These are phyloP conservation scores for Oidium heveae DNA, from an alignment of 2,329 filamentous ascomycete species.

Conservation along the genomic window DNA sequence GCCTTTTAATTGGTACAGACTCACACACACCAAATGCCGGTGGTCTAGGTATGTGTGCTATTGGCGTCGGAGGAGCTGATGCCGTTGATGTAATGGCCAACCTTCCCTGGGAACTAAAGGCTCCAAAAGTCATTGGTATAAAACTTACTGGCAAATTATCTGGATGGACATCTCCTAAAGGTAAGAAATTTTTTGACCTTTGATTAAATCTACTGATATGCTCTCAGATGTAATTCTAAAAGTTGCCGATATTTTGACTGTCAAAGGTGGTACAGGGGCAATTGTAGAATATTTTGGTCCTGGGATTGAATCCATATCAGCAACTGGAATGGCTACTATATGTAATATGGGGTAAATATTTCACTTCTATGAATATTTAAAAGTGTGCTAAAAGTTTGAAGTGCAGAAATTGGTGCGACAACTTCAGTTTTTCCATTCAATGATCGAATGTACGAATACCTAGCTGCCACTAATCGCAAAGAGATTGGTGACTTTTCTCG, in stretches of 20 bases:
- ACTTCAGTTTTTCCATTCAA: slow-evolving; percentile 96
- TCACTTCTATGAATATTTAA: slow-evolving; percentile 21
- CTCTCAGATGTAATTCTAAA: slow-evolving; percentile 73
- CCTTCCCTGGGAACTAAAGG: slow-evolving; percentile 94
- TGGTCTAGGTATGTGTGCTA: slow-evolving; percentile 82
- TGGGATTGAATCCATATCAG: slow-evolving; percentile 48
- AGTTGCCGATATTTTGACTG: slow-evolving; percentile 86
- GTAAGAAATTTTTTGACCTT: slow-evolving; percentile 21
- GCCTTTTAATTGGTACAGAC: slow-evolving; percentile 90
- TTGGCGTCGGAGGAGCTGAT: slow-evolving; percentile 94
- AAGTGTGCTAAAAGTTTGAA: not conserved
- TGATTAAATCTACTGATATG: slow-evolving; percentile 1
- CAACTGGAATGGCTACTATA: slow-evolving; percentile 74
- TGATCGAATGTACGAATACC: slow-evolving; percentile 92
- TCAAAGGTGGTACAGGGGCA: slow-evolving; percentile 89
- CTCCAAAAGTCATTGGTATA: slow-evolving; percentile 89
- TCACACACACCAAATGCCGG: slow-evolving; percentile 94
- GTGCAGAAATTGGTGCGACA: slow-evolving; percentile 56
- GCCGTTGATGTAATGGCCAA: slow-evolving; percentile 96
- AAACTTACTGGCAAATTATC: slow-evolving; percentile 73
- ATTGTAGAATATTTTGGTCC: slow-evolving; percentile 56
- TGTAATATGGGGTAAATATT: slow-evolving; percentile 19
- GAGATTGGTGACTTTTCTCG: slow-evolving; percentile 80
- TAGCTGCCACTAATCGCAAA: slow-evolving; percentile 69
- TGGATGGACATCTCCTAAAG: slow-evolving; percentile 86